These are phyloP conservation scores for Penicillium italicum DNA, from an alignment of 2,329 filamentous ascomycete genomes.

Conservation along the genomic window DNA sequence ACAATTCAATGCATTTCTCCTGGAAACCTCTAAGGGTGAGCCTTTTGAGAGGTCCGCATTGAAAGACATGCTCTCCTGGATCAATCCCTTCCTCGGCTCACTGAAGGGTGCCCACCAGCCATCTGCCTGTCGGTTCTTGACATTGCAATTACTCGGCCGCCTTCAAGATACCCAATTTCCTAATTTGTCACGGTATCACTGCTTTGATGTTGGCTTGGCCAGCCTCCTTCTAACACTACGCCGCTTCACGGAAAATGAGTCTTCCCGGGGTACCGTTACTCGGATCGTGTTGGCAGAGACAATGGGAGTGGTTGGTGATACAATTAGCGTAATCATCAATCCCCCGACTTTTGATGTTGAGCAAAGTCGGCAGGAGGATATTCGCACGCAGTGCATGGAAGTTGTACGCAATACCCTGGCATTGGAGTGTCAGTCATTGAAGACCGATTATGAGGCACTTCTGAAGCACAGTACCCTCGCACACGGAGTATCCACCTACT, in stretches of 20 bases:
- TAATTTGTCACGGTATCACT: constrained; percentile 44
- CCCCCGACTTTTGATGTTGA: constrained; percentile 50
- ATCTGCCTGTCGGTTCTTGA: constrained; percentile 74
- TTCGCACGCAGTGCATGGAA: constrained; percentile 56
- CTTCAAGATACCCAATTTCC: constrained; percentile 43
- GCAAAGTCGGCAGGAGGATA: constrained; percentile 50
- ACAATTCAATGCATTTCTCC: constrained; percentile 56
- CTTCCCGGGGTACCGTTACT: constrained; percentile 44
- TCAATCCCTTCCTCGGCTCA: constrained; percentile 71
- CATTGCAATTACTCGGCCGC: constrained; percentile 68
- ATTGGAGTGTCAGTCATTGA: constrained; percentile 68
- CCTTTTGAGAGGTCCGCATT: constrained; percentile 55
- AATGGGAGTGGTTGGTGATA: constrained; percentile 45
- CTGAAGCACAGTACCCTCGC: constrained; percentile 59
- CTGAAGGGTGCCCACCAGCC: constrained; percentile 71
- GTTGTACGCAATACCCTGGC: constrained; percentile 65
- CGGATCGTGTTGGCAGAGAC: constrained; percentile 49
- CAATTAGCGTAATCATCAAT: constrained; percentile 56
- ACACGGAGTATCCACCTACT: constrained; percentile 65
- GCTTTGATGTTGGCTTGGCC: constrained; percentile 45
- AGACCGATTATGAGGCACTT: constrained; percentile 65
- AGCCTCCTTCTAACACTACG: constrained; percentile 46
- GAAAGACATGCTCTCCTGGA: constrained; percentile 68
- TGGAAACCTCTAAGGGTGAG: constrained; percentile 53
- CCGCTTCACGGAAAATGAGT: constrained; percentile 47